These are phyloP conservation scores for Sarocladium oryzae DNA, from an alignment of 2,329 filamentous ascomycete species.

Conservation along the genomic window DNA sequence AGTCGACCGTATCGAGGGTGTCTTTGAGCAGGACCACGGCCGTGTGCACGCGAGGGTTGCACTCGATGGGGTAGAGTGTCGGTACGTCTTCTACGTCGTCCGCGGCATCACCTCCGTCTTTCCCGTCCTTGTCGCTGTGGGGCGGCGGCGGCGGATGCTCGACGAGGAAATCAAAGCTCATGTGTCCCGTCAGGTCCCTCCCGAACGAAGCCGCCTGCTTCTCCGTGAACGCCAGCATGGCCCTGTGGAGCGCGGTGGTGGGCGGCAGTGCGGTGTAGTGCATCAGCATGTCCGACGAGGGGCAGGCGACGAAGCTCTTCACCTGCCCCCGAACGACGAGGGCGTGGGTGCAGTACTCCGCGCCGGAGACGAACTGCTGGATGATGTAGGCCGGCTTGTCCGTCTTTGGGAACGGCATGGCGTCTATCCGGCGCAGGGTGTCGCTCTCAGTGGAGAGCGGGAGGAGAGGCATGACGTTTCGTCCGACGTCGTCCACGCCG, in stretches of 20 bases:
- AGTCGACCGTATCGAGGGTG: constrained; percentile 39
- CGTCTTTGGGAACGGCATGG: constrained; percentile 27
- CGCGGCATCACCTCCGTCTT: background rate
- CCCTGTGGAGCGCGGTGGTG: constrained; percentile 44
- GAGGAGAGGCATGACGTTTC: constrained; percentile 58
- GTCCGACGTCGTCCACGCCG: constrained; percentile 52
- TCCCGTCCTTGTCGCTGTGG: background rate
- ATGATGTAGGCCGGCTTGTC: constrained; percentile 47
- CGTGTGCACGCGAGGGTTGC: constrained; percentile 64
- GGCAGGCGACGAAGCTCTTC: constrained; percentile 60
- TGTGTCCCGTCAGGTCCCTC: constrained; percentile 56
- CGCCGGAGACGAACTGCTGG: constrained; percentile 57
- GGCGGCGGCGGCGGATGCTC: background rate
- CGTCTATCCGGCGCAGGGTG: constrained; percentile 48
- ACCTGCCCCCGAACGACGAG: constrained; percentile 60
- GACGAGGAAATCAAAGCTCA: constrained; percentile 66
- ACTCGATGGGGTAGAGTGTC: constrained; percentile 59
- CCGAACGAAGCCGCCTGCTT: constrained; percentile 46
- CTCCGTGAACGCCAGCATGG: constrained; percentile 61
- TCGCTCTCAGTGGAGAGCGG: constrained; percentile 46
- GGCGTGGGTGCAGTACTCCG: constrained; percentile 66
- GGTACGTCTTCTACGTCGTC: constrained; percentile 19
- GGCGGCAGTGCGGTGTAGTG: constrained; percentile 56
- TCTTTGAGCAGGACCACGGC: constrained; percentile 54
- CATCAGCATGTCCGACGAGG: constrained; percentile 56